phyloP scores from a whole-genome alignment of 495 filamentous ascomycete species.

The Penicillium egyptiacum region DNA sequence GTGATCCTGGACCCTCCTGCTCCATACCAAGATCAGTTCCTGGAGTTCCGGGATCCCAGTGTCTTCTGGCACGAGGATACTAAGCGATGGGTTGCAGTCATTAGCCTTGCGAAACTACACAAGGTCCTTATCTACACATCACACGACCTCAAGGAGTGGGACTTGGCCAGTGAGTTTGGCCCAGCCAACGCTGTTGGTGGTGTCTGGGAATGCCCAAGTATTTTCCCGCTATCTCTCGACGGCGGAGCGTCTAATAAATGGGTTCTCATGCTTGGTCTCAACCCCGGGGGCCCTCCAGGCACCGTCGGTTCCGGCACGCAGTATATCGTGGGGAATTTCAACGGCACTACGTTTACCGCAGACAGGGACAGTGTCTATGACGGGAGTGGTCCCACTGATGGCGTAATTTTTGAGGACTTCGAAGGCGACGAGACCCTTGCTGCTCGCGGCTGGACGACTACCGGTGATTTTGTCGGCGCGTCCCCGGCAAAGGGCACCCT shows the following conservation, averaged over 20 bases:
- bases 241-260: slow-evolving; percentile 37
- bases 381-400: too few species aligned
- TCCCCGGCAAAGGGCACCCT: too few species aligned
- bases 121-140: slow-evolving; percentile 55
- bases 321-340: too few species aligned
- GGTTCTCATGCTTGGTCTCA: slow-evolving; percentile 43
- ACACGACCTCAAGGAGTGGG: slow-evolving; percentile 51
- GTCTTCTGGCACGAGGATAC: slow-evolving; percentile 51
- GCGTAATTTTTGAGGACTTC: too few species aligned
- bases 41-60: slow-evolving; percentile 59
- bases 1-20: slow-evolving; percentile 46
- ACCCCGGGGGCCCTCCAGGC: slow-evolving; percentile 46
- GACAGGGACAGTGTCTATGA: too few species aligned
- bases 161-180: slow-evolving; percentile 54
- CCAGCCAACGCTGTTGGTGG: slow-evolving; percentile 50
- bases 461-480: too few species aligned
- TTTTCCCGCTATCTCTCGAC: slow-evolving; percentile 40
- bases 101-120: slow-evolving; percentile 50
- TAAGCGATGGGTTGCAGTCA: slow-evolving; percentile 51
- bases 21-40: slow-evolving; percentile 28
- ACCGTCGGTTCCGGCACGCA: too few species aligned
- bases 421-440: too few species aligned
- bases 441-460: too few species aligned
- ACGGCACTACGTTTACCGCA: too few species aligned
- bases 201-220: slow-evolving; percentile 59